Evolutionary conservation across 2,329 filamentous ascomycete genomes (phyloP).

Genomic region (Venturia effusa): DNA sequence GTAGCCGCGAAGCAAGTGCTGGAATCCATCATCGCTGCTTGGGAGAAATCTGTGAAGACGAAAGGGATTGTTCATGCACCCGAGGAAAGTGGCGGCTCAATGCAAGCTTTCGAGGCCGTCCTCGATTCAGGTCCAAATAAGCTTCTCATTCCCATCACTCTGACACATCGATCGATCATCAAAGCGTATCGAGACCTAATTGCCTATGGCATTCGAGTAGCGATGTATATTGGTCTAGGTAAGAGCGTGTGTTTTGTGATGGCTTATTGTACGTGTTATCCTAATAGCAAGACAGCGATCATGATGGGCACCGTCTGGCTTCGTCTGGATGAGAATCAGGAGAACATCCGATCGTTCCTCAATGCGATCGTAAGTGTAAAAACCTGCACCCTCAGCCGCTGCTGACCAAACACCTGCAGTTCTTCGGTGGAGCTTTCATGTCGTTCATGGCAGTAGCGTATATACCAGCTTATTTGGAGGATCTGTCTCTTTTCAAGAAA

Average conservation of each 20-base stretch:
- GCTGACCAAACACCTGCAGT: slow-evolving; percentile 16
- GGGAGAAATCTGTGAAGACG: slow-evolving; percentile 39
- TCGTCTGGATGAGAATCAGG: slow-evolving; percentile 55
- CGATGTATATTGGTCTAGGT: slow-evolving; percentile 58
- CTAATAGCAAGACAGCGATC: slow-evolving; percentile 45
- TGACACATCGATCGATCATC: slow-evolving; percentile 69
- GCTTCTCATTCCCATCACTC: slow-evolving; percentile 45
- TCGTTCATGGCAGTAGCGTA: slow-evolving; percentile 58
- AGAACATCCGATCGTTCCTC: slow-evolving; percentile 68
- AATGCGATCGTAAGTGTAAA: slow-evolving; percentile 56
- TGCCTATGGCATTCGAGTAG: slow-evolving; percentile 70
- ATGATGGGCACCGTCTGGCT: slow-evolving; percentile 88
- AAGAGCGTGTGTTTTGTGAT: no score
- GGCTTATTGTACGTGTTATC: no score
- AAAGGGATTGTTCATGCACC: slow-evolving; percentile 21
- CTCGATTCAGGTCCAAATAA: slow-evolving; percentile 29
- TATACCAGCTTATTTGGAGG: slow-evolving; percentile 73
- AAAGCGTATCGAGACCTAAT: slow-evolving; percentile 79
- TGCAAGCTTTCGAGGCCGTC: slow-evolving; percentile 17
- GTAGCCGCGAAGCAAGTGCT: background rate
- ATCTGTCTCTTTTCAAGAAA: slow-evolving; percentile 60
- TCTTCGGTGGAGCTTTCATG: slow-evolving; percentile 43
- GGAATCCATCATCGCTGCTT: slow-evolving; percentile 29
- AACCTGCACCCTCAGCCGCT: background rate
- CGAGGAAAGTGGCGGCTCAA: background rate